phyloP scores from a whole-genome alignment of 257 asterid species.

The Plantago elongata region DNA sequence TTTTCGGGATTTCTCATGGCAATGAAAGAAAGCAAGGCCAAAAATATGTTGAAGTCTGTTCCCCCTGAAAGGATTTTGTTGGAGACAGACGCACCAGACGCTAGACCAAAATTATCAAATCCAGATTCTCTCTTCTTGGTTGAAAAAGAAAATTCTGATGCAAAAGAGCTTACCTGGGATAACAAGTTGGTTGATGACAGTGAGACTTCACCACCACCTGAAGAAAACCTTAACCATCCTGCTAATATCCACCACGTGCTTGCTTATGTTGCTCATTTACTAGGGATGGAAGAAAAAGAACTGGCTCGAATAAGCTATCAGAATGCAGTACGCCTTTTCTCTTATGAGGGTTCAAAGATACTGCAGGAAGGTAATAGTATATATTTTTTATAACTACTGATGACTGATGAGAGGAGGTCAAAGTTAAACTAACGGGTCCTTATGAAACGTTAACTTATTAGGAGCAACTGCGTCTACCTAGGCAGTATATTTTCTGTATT shows the following conservation, averaged over 20 bases:
- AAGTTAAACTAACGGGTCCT: too few species aligned
- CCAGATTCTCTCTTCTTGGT: slow-evolving; percentile 35
- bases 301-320: slow-evolving; percentile 64
- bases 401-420: too few species aligned
- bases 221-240: slow-evolving; percentile 64
- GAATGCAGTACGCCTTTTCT: slow-evolving; percentile 65
- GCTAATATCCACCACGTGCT: slow-evolving; percentile 81
- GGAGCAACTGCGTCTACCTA: too few species aligned
- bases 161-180: slow-evolving; percentile 16
- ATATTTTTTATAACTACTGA: too few species aligned
- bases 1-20: slow-evolving; percentile 93
- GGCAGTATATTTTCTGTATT: too few species aligned
- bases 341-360: slow-evolving; percentile 77
- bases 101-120: slow-evolving; percentile 38
- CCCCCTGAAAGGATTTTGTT: slow-evolving; percentile 80
- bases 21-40: slow-evolving; percentile 82
- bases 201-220: slow-evolving; percentile 14
- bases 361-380: slow-evolving; percentile 27
- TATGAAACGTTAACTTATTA: too few species aligned
- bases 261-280: slow-evolving; percentile 57
- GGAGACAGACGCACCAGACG: slow-evolving; percentile 98
- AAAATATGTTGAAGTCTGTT: slow-evolving; percentile 68
- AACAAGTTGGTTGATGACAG: slow-evolving; percentile 3
- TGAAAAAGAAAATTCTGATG: slow-evolving; percentile 22
- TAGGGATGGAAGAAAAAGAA: slow-evolving; percentile 53